phyloP scores from a whole-genome alignment of 192 early-diverging fungal genomes.

The Backusella tarrabulga region DNA sequence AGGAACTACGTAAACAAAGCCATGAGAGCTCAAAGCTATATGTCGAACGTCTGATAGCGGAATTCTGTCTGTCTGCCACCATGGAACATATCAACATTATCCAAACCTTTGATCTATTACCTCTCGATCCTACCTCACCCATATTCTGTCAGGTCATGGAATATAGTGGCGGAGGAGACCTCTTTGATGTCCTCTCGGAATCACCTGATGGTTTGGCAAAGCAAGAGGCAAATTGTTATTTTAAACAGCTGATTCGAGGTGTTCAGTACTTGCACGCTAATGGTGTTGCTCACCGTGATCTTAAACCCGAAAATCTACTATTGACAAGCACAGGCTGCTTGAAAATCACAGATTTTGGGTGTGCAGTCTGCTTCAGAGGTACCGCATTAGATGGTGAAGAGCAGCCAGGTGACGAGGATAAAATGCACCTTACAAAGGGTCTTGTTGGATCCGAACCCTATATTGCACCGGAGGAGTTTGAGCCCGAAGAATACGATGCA shows the following conservation, averaged over 20 bases:
- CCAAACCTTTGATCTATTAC: slow-evolving; percentile 71
- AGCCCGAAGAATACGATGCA: slow-evolving; percentile 82
- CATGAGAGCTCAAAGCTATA: slow-evolving; percentile 45
- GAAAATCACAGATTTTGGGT: slow-evolving; percentile 98
- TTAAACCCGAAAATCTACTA: slow-evolving; percentile 85
- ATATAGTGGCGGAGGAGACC: slow-evolving; percentile 78
- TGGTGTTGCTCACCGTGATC: slow-evolving; percentile 89
- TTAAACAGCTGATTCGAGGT: slow-evolving; percentile 88
- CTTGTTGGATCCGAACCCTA: slow-evolving; percentile 92
- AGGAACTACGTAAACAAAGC: slow-evolving; percentile 83
- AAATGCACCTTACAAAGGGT: slow-evolving; percentile 79
- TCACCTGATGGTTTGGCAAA: slow-evolving; percentile 44
- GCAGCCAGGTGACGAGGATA: slow-evolving; percentile 42
- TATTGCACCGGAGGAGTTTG: slow-evolving; percentile 91
- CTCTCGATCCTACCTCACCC: slow-evolving; percentile 57
- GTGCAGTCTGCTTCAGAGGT: slow-evolving; percentile 83
- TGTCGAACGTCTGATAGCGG: slow-evolving; percentile 50
- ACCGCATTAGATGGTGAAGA: slow-evolving; percentile 15
- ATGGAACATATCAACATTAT: slow-evolving; percentile 76
- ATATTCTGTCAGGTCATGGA: slow-evolving; percentile 75
- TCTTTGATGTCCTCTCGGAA: slow-evolving; percentile 70
- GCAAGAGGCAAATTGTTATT: slow-evolving; percentile 70
- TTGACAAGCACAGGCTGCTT: slow-evolving; percentile 73
- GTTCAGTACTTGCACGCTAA: slow-evolving; percentile 88
- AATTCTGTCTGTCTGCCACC: slow-evolving; percentile 78